Percentiles rank a stretch among this genome's conserved stretches.
Evolutionary conservation across 352 stramenopile species (phyloP).

Genomic region (Phytophthora meadii): DNA sequence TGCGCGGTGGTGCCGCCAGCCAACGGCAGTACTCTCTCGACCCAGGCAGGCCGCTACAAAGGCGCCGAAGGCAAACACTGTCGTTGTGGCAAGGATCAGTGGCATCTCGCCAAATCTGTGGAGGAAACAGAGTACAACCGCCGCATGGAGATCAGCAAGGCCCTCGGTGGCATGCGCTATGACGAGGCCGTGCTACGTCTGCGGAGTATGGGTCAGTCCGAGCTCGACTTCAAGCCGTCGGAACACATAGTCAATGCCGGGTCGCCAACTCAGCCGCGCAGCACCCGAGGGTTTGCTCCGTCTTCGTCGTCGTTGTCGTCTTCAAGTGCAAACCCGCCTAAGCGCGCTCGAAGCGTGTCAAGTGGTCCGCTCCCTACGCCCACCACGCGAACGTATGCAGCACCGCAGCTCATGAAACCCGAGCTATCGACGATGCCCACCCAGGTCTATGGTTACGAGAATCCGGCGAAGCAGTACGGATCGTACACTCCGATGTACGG

Average conservation of each 20-base stretch:
- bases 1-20: conserved; percentile 62
- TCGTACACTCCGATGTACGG: conserved; percentile 34
- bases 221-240: conserved; percentile 60
- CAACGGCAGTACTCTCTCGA: conserved; percentile 28
- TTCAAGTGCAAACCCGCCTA: conserved; percentile 27
- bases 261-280: conserved; percentile 29
- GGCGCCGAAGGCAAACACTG: conserved; percentile 86
- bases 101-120: conserved; percentile 82
- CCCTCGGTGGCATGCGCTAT: conserved; percentile 81
- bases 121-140: conserved; percentile 88
- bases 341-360: conserved; percentile 36
- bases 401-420: conserved; percentile 36
- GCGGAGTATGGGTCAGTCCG: conserved; percentile 62
- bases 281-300: conserved; percentile 19
- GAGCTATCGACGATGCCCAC: conserved; percentile 35
- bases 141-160: conserved; percentile 86
- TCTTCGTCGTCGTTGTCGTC: conserved; percentile 10
- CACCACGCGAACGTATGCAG: conserved; percentile 31
- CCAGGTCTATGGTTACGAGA: conserved; percentile 41
- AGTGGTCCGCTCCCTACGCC: conserved; percentile 36
- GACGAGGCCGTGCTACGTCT: conserved; percentile 78
- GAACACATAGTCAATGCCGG: conserved; percentile 46
- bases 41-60: conserved; percentile 66
- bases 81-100: conserved; percentile 80
- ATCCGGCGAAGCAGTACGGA: conserved; percentile 36